Evolutionary conservation across 768 basidiomycete genomes (phyloP).

Genomic region (Pulveroboletus sp.): DNA sequence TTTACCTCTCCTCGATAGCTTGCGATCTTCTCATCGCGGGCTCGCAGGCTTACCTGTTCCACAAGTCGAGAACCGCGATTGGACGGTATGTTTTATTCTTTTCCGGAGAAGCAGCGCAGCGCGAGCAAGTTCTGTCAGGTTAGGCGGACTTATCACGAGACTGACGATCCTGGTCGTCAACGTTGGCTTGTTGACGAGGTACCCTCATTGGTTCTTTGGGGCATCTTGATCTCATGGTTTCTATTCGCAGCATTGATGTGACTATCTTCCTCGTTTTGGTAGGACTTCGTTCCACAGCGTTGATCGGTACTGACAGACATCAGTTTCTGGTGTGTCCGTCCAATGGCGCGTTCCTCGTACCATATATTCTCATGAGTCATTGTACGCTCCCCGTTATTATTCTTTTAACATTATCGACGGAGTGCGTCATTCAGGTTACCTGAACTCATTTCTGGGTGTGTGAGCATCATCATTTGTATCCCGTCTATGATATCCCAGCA

Average conservation of each 20-base stretch:
- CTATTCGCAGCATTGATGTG: constrained; percentile 29
- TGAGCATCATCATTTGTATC: constrained; percentile 11
- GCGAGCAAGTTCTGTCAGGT: constrained; percentile 10
- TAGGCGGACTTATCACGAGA: constrained; percentile 33
- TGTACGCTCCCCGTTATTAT: constrained; percentile 17
- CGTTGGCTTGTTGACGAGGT: constrained; percentile 37
- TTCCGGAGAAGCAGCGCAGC: not conserved
- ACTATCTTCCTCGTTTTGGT: constrained; percentile 27
- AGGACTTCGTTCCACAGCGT: not conserved
- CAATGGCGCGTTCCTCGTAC: constrained; percentile 36
- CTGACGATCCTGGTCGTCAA: constrained; percentile 34
- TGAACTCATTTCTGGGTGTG: constrained; percentile 39
- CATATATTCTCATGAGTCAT: constrained; percentile 38
- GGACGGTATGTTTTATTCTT: constrained; percentile 20
- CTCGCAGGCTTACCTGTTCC: constrained; percentile 33
- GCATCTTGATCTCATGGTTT: not conserved
- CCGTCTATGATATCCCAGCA: not conserved
- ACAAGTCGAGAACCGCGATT: constrained; percentile 26
- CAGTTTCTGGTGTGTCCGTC: constrained; percentile 35
- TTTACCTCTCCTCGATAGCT: constrained; percentile 32
- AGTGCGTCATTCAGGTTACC: constrained; percentile 26
- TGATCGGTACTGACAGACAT: not conserved
- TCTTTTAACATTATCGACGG: not conserved
- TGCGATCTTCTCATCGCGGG: constrained; percentile 34
- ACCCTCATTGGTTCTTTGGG: not conserved